Conservation (phyloP, 2,329 filamentous ascomycete species). For the Claviceps sp. region DNA sequence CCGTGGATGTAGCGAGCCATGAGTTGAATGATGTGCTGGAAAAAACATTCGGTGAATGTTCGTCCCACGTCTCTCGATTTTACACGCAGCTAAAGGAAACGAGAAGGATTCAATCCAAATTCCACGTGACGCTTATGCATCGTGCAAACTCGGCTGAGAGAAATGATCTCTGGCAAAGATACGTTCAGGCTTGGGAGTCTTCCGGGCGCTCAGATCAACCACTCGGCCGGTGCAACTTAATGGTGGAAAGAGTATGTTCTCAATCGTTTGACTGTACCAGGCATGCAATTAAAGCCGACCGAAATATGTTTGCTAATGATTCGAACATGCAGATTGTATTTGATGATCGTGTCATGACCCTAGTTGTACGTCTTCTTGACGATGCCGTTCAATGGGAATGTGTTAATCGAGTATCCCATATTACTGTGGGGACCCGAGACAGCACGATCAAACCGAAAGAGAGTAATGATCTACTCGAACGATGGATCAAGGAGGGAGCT, state of each 20-base stretch:
- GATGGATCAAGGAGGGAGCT: constrained; percentile 53
- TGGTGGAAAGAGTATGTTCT: constrained; percentile 42
- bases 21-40: constrained; percentile 46
- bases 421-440: constrained; percentile 76
- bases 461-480: constrained; percentile 70
- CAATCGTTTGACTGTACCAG: neutral
- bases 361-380: constrained; percentile 63
- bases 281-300: neutral
- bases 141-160: constrained; percentile 47
- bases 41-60: constrained; percentile 47
- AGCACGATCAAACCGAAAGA: constrained; percentile 75
- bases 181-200: constrained; percentile 44
- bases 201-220: constrained; percentile 14
- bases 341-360: constrained; percentile 78
- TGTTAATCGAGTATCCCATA: constrained; percentile 67
- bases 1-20: constrained; percentile 30
- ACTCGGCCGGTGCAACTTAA: constrained; percentile 51
- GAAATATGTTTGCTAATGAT: neutral
- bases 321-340: constrained; percentile 48
- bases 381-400: constrained; percentile 48
- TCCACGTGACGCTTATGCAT: constrained; percentile 92
- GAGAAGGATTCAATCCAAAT: constrained; percentile 66
- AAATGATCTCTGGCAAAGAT: constrained; percentile 63
- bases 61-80: constrained; percentile 36
- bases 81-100: constrained; percentile 63